Conservation (phyloP, 495 filamentous ascomycete species). For the Penicillium chermesinum region DNA sequence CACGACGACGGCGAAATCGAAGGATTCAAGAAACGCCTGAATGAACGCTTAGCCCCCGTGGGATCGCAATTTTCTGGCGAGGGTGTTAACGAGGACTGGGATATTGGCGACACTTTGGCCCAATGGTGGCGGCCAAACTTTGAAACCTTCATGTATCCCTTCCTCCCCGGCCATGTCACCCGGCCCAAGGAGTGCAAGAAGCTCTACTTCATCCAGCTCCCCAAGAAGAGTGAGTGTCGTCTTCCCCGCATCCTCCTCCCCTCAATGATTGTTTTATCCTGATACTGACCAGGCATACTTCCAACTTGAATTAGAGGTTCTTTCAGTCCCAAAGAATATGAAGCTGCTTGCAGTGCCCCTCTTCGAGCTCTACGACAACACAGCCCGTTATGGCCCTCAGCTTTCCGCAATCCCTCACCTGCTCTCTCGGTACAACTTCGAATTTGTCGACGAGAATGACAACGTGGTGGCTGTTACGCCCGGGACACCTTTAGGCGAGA, state of each 20-base stretch:
- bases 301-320: conserved; percentile 60
- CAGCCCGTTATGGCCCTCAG: conserved; percentile 88
- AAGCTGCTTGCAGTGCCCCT: conserved; percentile 94
- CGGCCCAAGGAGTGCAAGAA: conserved; percentile 99
- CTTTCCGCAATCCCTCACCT: conserved; percentile 93
- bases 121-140: conserved; percentile 99
- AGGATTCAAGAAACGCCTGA: conserved; percentile 87
- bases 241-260: too few species aligned
- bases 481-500: conserved; percentile 44
- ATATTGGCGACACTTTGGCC: conserved; percentile 87
- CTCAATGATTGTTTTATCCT: too few species aligned
- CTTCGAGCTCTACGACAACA: conserved; percentile 98
- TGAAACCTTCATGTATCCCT: conserved; percentile 99
- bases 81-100: conserved; percentile 84
- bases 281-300: not conserved
- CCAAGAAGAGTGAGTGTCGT: conserved; percentile 77
- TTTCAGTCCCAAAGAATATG: conserved; percentile 99
- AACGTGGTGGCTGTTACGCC: conserved; percentile 84
- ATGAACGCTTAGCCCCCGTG: conserved; percentile 87
- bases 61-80: conserved; percentile 82
- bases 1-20: conserved; percentile 85
- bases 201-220: conserved; percentile 92
- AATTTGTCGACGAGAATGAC: conserved; percentile 94
- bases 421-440: conserved; percentile 91
- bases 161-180: conserved; percentile 90